Evolutionary conservation across 805 yeast genomes (phyloP), one percentile per base, ranked within the genome.

Genomic region (Saccharomycopsis sp.): DNA sequence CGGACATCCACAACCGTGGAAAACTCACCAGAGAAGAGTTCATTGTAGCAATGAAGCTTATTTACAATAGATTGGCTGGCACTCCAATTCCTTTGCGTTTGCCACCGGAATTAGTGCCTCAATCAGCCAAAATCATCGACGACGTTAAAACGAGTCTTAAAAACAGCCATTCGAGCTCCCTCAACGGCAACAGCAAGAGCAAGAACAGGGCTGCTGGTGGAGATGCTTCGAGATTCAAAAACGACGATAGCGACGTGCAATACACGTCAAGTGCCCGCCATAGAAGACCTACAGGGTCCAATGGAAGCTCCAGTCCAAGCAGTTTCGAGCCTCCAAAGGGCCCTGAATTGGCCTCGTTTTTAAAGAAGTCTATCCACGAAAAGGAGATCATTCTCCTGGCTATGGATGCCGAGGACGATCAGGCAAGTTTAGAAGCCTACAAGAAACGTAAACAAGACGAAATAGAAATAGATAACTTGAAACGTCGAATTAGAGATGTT

Each of bases 21-120:
- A 84, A 82, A 68, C 81, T 93, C 64, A 88, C 89, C 69, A 84
- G 83, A 66, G 97, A 93, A 69, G 96, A 90, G 70, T 94, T 93
- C 74, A 87, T 97, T 0, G 91, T 94, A 41, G 97, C 98, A 35
- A 94, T 93, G 98, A 97, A 96, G 77, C 77, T 93, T 60, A 93
- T 93, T 51, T 93, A 94, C 73, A 82, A 97, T 70, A 81, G 93
- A 62, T 75, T 93, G 68, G 92, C 91, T 68, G 97, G 97, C 1
- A 83, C 82, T 63, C 89, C 87, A n/a, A 73, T 94, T 55, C 99
- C 99, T 23, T 69, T 77, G 53, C 76, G 84, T 57, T 78, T 93
- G 56, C 98, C 98, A 2, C 90, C 96, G 1, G 96, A 91, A 68
- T 79, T 93, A 63, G 75, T 91, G 34, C 98, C 99, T 5, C 96